phyloP scores from a whole-genome alignment of 495 filamentous ascomycete species.

The Podospora didyma region DNA sequence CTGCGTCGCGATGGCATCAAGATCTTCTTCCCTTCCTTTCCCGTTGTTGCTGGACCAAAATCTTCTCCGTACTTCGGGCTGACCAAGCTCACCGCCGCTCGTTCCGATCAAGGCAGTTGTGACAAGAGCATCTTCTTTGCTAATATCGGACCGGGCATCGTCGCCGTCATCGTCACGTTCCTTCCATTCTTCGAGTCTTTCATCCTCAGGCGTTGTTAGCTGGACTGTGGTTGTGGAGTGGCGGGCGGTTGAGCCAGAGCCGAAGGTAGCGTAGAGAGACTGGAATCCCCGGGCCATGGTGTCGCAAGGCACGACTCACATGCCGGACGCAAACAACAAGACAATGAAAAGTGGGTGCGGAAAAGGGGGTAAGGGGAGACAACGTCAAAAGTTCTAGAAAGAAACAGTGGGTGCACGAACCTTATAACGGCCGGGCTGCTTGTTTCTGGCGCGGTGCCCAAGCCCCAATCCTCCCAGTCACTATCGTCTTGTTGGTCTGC shows the following conservation, averaged over 20 bases:
- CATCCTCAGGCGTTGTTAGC: constrained; percentile 6
- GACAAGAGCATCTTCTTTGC: constrained; percentile 20
- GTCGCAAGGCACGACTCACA: neutral
- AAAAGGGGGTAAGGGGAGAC: neutral
- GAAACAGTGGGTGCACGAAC: constrained; percentile 2
- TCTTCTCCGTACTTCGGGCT: constrained; percentile 10
- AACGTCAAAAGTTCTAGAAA: neutral
- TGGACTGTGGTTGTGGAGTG: neutral
- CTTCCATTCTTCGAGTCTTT: constrained; percentile 20
- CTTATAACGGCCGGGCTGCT: constrained; percentile 5
- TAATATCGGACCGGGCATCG: constrained; percentile 15
- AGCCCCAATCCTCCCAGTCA: constrained; percentile 7
- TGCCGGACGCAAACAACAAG: neutral
- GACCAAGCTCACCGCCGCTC: constrained; percentile 3
- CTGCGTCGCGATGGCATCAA: constrained; percentile 20
- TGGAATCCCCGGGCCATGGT: constrained; percentile 9
- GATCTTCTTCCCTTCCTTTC: constrained; percentile 13
- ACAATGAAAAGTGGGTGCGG: neutral
- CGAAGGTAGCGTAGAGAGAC: constrained; percentile 16
- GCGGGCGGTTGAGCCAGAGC: constrained; percentile 2
- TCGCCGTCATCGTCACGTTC: constrained; percentile 12
- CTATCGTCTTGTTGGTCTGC: neutral
- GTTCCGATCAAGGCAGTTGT: constrained; percentile 16
- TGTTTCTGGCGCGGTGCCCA: neutral
- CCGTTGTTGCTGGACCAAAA: constrained; percentile 9